Base-by-base conservation (phyloP, 1,284 basidiomycete genomes). In the Volvariella volvacea region DNA sequence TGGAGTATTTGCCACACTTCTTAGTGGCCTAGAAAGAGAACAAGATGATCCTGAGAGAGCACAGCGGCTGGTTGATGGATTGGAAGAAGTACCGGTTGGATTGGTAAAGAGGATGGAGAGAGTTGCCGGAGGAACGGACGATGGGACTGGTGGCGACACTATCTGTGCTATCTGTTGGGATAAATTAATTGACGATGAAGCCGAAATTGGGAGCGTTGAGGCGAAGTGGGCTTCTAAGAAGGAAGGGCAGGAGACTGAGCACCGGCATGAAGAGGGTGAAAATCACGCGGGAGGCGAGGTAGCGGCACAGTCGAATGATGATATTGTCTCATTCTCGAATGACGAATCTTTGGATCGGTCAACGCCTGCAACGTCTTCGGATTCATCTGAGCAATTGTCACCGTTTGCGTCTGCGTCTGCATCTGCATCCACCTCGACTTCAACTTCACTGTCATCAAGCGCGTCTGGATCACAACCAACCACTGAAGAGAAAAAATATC, bases 91-190 rank as follows among this genome's bases (percentile, higher is more conserved):
- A 6, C 75, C 80, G 0, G 55, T 66, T 2, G 85, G 85, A 2
- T 62, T 88, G 2, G 73, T 86, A n/a, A 70, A 74, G 55, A 64
- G 85, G 31, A 62, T 88, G 48, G 77, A 84, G 54, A 69, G 74
- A 39, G 73, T 82, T 0, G 75, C 73, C 3, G 72, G 67, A 4
- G 65, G 67, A 1, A 66, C 63, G 10, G 66, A 65, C 3, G 57
- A 62, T 2, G 56, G 55, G 6, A 36, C 34, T 7, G 34, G 30
- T 9, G 63, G 68, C 1, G 70, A 70, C 48, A 66, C 70, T 22
- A 73, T 73, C 4, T 88, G 85, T 55, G 83, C 85, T 0, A 76
- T 88, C 34, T 88, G 85, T 56, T 87, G 80, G 80, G 85, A 88
- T 52, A 66, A 64, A 32, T 55, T 87, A 10, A 56, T 86, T 43